Evolutionary conservation across 345 rosid species (phyloP).

Genomic region (Murraya koenigii): DNA sequence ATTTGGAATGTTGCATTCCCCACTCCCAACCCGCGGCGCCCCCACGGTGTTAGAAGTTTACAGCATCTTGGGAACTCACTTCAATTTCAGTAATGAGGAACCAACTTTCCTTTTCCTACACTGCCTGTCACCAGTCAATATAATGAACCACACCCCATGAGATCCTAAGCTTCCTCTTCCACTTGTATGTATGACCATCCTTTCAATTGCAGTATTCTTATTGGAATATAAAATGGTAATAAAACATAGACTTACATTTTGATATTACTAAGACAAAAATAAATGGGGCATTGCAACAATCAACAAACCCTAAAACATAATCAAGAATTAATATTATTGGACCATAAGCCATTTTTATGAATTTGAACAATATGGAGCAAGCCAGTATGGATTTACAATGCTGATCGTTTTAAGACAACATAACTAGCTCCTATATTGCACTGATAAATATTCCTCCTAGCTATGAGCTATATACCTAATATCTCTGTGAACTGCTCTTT

Average conservation of each 20-base stretch:
- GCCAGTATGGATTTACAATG: neutral
- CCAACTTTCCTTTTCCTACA: neutral
- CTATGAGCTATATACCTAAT: neutral
- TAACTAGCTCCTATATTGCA: neutral
- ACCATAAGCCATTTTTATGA: no score
- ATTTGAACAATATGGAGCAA: no score
- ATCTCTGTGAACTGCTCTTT: neutral
- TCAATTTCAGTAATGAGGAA: neutral
- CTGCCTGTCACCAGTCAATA: neutral
- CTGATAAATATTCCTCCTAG: neutral
- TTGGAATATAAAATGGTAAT: neutral
- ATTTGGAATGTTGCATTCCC: neutral
- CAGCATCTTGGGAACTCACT: constrained; percentile 1
- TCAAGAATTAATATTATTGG: neutral
- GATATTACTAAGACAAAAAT: neutral
- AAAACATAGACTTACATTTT: neutral
- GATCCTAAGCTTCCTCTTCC: neutral
- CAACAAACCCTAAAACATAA: neutral
- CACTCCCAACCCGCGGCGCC: no score
- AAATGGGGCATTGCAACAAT: neutral
- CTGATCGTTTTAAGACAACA: neutral
- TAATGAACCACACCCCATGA: neutral
- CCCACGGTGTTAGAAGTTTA: neutral
- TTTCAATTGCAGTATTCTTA: neutral
- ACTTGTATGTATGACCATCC: neutral